These are phyloP conservation scores for Arthrobotrys conoides DNA, from an alignment of 2,329 filamentous ascomycete genomes.

Conservation along the genomic window DNA sequence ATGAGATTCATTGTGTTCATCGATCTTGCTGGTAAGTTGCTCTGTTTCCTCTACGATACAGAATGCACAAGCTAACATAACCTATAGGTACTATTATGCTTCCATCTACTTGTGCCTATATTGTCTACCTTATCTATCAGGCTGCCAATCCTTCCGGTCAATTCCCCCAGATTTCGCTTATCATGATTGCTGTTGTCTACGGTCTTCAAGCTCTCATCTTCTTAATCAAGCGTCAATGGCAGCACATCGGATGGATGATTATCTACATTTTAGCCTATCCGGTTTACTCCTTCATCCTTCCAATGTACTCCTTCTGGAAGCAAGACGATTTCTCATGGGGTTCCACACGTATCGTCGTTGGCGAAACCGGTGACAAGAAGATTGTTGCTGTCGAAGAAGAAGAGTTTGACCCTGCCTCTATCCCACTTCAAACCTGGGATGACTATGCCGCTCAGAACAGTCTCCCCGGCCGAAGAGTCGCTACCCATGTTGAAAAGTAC, in stretches of 20 bases:
- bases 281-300: constrained; percentile 90
- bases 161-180: constrained; percentile 87
- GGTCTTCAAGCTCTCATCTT: constrained; percentile 97
- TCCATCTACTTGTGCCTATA: constrained; percentile 87
- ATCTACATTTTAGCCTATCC: constrained; percentile 97
- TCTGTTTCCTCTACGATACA: neutral
- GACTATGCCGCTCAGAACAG: constrained; percentile 91
- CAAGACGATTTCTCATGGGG: constrained; percentile 99
- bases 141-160: constrained; percentile 78
- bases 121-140: constrained; percentile 87
- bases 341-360: constrained; percentile 96
- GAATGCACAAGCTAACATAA: neutral
- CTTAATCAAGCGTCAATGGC: constrained; percentile 96
- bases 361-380: constrained; percentile 91
- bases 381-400: constrained; percentile 86
- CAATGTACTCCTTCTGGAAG: constrained; percentile 99
- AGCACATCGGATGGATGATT: constrained; percentile 99
- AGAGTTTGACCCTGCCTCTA: constrained; percentile 91
- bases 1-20: constrained; percentile 98
- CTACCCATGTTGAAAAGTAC: constrained; percentile 75
- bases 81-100: constrained; percentile 79
- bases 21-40: constrained; percentile 79
- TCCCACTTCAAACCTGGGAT: constrained; percentile 96
- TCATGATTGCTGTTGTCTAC: constrained; percentile 91
- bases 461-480: constrained; percentile 89